Percentiles rank a stretch among this genome's conserved stretches.
Evolutionary conservation across 371 early-diverging fungal species (phyloP).

Genomic region (Mucor irregularis): DNA sequence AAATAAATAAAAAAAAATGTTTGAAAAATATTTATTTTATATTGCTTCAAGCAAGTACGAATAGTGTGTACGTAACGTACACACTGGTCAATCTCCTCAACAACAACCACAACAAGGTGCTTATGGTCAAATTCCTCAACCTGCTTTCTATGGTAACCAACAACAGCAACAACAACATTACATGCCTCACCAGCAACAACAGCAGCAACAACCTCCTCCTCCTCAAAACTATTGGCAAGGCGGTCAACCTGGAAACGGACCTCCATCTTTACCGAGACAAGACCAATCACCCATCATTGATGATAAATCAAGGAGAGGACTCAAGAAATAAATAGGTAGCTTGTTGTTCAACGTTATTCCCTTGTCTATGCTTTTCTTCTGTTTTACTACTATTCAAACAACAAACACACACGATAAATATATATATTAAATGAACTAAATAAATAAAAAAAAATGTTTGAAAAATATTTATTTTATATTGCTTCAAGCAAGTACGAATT

Average conservation of each 20-base stretch:
- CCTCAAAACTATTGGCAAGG: slow-evolving; percentile 37
- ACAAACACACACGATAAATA: no score
- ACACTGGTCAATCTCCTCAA: slow-evolving; percentile 27
- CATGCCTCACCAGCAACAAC: slow-evolving; percentile 33
- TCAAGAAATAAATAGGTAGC: slow-evolving; percentile 9
- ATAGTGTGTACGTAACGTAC: no score
- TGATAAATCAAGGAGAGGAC: slow-evolving; percentile 26
- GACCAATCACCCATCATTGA: slow-evolving; percentile 25
- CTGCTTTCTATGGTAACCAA: slow-evolving; percentile 38
- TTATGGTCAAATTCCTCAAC: slow-evolving; percentile 37
- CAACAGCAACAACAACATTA: slow-evolving; percentile 36
- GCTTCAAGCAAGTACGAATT: slow-evolving; percentile 18
- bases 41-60: slow-evolving; percentile 10
- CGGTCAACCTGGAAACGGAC: no score
- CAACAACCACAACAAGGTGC: slow-evolving; percentile 25
- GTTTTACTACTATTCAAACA: not conserved
- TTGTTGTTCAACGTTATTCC: no score
- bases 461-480: not conserved
- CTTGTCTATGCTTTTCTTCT: not conserved
- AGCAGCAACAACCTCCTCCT: slow-evolving; percentile 23
- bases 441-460: slow-evolving; percentile 1
- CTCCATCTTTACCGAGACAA: slow-evolving; percentile 3
- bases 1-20: slow-evolving; percentile 2
- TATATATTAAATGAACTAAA: not conserved
- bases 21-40: not conserved